Conservation (phyloP, 768 basidiomycete species). For the Neoboletus brunneissimus region DNA sequence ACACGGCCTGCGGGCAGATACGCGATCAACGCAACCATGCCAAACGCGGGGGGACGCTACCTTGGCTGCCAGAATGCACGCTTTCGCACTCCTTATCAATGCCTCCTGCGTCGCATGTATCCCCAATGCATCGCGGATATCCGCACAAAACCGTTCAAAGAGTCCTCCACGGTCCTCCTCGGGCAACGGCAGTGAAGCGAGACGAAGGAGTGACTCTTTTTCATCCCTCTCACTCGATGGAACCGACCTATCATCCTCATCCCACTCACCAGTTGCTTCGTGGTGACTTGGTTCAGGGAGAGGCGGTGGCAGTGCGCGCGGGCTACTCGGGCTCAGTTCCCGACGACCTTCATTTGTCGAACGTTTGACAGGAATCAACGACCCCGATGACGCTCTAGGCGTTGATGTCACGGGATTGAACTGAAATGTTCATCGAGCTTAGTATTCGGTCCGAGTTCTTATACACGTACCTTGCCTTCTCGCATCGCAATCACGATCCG, state of each 20-base stretch:
- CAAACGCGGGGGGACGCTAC: slow-evolving; percentile 15
- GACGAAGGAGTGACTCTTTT: slow-evolving; percentile 17
- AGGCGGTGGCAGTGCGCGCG: slow-evolving; percentile 19
- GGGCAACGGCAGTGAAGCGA: slow-evolving; percentile 10
- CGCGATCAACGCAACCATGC: not conserved
- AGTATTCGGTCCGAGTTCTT: not conserved
- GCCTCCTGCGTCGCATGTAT: slow-evolving; percentile 16
- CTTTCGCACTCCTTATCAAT: slow-evolving; percentile 33
- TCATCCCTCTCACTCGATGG: slow-evolving; percentile 1
- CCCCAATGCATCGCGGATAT: slow-evolving; percentile 2
- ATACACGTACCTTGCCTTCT: slow-evolving; percentile 65
- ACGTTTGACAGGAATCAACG: slow-evolving; percentile 25
- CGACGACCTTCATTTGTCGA: slow-evolving; percentile 11
- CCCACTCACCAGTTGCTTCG: slow-evolving; percentile 1
- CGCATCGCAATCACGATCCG: slow-evolving; percentile 65
- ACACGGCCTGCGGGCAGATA: slow-evolving; percentile 22
- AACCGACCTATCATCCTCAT: not conserved
- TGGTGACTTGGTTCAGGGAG: not conserved
- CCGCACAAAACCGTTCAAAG: not conserved
- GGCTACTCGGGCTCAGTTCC: slow-evolving; percentile 7
- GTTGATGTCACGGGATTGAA: slow-evolving; percentile 25
- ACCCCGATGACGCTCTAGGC: slow-evolving; percentile 10
- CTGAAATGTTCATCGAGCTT: slow-evolving; percentile 15
- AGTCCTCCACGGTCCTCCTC: not conserved
- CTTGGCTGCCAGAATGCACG: slow-evolving; percentile 36